These are phyloP conservation scores for Dryas alaskensis DNA, from an alignment of 306 rosid species.

Conservation along the genomic window DNA sequence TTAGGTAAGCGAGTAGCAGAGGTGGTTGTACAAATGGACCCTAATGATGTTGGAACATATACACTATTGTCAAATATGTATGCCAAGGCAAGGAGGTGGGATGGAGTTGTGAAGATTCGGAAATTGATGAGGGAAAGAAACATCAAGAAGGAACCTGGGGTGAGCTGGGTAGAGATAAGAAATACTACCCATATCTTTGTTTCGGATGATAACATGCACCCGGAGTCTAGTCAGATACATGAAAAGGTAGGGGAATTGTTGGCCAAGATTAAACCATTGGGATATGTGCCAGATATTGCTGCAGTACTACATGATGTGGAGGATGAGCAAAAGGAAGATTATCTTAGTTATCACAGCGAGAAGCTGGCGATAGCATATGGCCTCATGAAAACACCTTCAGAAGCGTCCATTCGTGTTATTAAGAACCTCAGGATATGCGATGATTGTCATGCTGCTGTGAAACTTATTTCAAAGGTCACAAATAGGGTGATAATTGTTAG, in stretches of 20 bases:
- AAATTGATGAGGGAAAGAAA: conserved; percentile 37
- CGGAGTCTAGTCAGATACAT: conserved; percentile 31
- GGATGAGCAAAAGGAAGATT: conserved; percentile 42
- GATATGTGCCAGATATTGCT: conserved; percentile 36
- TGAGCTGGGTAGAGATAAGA: conserved; percentile 44
- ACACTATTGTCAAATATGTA: conserved; percentile 39
- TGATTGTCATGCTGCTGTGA: conserved; percentile 32
- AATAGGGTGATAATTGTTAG: conserved; percentile 32
- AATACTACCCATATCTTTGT: conserved; percentile 35
- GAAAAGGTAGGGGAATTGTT: conserved; percentile 36
- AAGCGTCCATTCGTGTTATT: conserved; percentile 29
- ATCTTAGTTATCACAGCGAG: conserved; percentile 37
- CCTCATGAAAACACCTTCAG: conserved; percentile 31
- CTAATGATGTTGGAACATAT: conserved; percentile 40
- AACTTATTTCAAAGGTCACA: conserved; percentile 30
- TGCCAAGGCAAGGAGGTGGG: conserved; percentile 44
- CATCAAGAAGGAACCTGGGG: conserved; percentile 47
- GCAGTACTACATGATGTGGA: conserved; percentile 38
- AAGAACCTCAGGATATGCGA: conserved; percentile 41
- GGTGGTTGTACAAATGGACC: conserved; percentile 30
- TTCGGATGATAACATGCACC: conserved; percentile 38
- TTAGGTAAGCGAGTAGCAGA: conserved; percentile 36
- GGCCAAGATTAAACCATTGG: conserved; percentile 32
- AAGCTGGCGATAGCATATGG: conserved; percentile 34
- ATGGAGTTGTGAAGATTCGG: conserved; percentile 39